phyloP scores from a whole-genome alignment of 2,329 filamentous ascomycete genomes.

The Talaromyces sp. region DNA sequence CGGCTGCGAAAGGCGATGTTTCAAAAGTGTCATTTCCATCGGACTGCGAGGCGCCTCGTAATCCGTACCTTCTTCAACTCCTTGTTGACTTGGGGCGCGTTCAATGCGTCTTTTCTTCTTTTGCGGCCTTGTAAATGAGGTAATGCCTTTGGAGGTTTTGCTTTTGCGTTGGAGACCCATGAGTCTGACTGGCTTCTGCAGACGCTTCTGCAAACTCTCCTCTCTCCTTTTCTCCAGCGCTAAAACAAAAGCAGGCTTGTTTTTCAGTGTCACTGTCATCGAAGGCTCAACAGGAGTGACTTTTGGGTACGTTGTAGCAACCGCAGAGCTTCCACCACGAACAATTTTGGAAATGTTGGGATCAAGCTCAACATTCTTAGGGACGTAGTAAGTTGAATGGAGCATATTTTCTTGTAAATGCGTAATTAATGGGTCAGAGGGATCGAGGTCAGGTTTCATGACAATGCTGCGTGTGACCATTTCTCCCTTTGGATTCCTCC shows the following conservation, averaged over 20 bases:
- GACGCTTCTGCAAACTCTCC: constrained; percentile 18
- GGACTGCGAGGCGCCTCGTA: background rate
- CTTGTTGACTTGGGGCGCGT: background rate
- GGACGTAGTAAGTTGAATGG: constrained; percentile 39
- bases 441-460: constrained; percentile 39
- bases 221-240: constrained; percentile 23
- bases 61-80: background rate
- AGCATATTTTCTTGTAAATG: constrained; percentile 47
- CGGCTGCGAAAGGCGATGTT: background rate
- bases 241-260: constrained; percentile 27
- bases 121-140: constrained; percentile 21
- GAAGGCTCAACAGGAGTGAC: constrained; percentile 23
- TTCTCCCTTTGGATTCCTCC: constrained; percentile 41
- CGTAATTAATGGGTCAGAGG: constrained; percentile 41
- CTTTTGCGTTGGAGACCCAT: constrained; percentile 22
- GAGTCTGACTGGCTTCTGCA: constrained; percentile 23
- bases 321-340: constrained; percentile 5
- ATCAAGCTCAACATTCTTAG: constrained; percentile 35
- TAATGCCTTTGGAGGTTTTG: constrained; percentile 14
- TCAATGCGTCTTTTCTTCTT: background rate
- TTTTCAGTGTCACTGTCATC: constrained; percentile 31
- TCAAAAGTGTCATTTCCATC: background rate
- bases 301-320: constrained; percentile 1
- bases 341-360: constrained; percentile 26
- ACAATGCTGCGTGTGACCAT: constrained; percentile 48